phyloP scores from a whole-genome alignment of 2,329 filamentous ascomycete species.

The Calonectria hawksworthii region DNA sequence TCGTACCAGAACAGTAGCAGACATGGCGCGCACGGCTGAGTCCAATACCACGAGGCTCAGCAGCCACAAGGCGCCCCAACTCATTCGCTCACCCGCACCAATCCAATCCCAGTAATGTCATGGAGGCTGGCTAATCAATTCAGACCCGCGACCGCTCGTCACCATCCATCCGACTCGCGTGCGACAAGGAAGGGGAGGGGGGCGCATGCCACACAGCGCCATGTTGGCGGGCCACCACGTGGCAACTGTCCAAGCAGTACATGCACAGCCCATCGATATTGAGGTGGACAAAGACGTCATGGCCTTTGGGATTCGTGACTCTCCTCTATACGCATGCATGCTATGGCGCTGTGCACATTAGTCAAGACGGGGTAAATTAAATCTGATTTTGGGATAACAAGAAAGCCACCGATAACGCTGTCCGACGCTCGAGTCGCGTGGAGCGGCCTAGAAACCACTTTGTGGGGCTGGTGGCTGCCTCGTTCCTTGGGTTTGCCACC shows the following conservation, averaged over 20 bases:
- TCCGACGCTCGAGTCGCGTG: not conserved
- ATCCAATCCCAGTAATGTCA: not conserved
- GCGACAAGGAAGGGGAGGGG: not conserved
- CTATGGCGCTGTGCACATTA: not conserved
- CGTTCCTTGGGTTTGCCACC: not conserved
- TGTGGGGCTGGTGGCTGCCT: not conserved
- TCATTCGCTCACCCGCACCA: not conserved
- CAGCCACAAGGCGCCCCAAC: not conserved
- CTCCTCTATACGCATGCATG: not conserved
- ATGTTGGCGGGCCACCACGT: not conserved
- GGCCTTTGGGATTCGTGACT: not conserved
- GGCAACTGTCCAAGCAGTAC: not conserved
- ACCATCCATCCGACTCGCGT: not conserved
- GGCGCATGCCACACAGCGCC: not conserved
- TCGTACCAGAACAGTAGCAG: not conserved
- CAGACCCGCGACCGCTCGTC: not conserved
- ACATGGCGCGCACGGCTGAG: not conserved
- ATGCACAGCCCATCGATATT: not conserved
- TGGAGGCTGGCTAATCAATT: not conserved
- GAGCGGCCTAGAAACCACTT: not conserved
- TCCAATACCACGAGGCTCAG: not conserved
- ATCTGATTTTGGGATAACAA: not conserved
- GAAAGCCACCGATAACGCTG: not conserved
- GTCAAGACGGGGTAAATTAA: not conserved
- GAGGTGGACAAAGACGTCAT: not conserved